Percentiles rank a stretch among this genome's conserved stretches.
These are phyloP conservation scores for Russula dissimulans DNA, from an alignment of 768 basidiomycete genomes.

Conservation along the genomic window DNA sequence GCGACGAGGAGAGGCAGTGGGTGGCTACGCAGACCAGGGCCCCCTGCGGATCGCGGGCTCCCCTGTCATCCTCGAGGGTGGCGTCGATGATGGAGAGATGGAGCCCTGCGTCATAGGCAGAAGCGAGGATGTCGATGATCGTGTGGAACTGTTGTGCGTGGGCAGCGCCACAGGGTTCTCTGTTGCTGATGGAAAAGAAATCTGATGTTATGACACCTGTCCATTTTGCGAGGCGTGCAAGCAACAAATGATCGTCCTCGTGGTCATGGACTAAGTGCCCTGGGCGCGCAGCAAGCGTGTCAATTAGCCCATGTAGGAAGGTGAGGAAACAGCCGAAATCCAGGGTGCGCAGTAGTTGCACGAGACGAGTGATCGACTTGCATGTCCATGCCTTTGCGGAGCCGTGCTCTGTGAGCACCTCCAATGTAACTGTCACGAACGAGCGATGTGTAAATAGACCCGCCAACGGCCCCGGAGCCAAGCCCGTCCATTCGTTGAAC, in stretches of 20 bases:
- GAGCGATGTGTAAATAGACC: conserved; percentile 18
- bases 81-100: background rate
- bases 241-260: background rate
- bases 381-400: conserved; percentile 33
- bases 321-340: conserved; percentile 30
- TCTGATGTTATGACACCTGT: conserved; percentile 19
- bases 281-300: background rate
- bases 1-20: background rate
- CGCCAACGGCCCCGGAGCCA: background rate
- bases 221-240: conserved; percentile 23
- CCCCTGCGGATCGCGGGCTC: background rate
- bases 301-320: conserved; percentile 26
- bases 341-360: conserved; percentile 24
- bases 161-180: background rate
- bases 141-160: background rate
- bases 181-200: conserved; percentile 1
- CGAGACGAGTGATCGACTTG: conserved; percentile 33
- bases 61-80: background rate
- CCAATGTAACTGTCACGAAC: conserved; percentile 29
- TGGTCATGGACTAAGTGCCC: background rate
- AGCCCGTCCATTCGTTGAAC: conserved; percentile 5
- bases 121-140: conserved; percentile 6
- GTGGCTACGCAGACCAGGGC: conserved; percentile 3
- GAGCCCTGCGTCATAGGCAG: background rate
- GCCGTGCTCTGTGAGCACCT: conserved; percentile 23